phyloP scores from a whole-genome alignment of 352 stramenopile genomes.

The Pseudoperonospora humuli region DNA sequence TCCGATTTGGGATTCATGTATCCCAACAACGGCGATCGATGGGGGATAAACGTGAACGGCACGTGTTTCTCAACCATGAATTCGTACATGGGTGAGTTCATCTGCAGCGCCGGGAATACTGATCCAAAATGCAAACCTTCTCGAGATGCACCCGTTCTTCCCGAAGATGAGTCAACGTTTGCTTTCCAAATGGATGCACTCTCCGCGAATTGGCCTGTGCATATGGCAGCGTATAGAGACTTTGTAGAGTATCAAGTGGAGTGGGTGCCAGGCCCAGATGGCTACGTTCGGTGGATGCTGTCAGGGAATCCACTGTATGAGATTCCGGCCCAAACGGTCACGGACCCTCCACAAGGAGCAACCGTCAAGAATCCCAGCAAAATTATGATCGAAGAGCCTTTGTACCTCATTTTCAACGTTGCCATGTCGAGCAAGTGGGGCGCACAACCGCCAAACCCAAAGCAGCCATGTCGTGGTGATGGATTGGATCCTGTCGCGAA shows the following conservation, averaged over 20 bases:
- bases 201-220: constrained; percentile 44
- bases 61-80: constrained; percentile 41
- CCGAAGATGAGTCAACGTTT: constrained; percentile 20
- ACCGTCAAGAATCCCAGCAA: constrained; percentile 57
- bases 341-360: constrained; percentile 39
- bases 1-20: constrained; percentile 29
- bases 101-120: constrained; percentile 34
- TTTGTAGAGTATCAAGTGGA: constrained; percentile 53
- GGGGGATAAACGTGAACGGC: constrained; percentile 42
- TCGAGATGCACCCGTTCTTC: constrained; percentile 3
- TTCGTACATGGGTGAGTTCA: constrained; percentile 39
- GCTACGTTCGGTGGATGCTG: constrained; percentile 72
- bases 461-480: constrained; percentile 44
- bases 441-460: constrained; percentile 54
- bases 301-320: constrained; percentile 85
- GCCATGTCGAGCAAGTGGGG: constrained; percentile 90
- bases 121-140: constrained; percentile 16
- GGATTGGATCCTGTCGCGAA: constrained; percentile 35
- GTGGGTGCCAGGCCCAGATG: constrained; percentile 41
- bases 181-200: constrained; percentile 79
- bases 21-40: constrained; percentile 12
- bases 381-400: constrained; percentile 91
- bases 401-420: constrained; percentile 95
- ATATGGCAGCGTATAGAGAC: constrained; percentile 37
- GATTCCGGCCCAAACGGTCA: constrained; percentile 62